These are phyloP conservation scores for Coemansia sp. DNA, from an alignment of 192 early-diverging fungal species.

Conservation along the genomic window DNA sequence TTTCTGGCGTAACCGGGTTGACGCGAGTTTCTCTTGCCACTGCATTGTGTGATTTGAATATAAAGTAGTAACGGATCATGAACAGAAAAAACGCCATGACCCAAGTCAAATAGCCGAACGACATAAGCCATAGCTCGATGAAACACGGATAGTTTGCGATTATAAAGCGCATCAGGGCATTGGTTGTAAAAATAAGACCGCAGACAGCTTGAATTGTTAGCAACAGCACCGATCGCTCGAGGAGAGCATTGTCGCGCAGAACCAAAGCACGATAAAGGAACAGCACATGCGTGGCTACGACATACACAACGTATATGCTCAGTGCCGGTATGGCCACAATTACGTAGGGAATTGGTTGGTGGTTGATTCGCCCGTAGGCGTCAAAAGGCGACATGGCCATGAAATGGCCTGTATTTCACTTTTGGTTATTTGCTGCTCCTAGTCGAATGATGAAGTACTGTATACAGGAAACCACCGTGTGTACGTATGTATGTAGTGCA, in stretches of 20 bases:
- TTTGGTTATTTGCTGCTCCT: background rate
- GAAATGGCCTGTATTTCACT: background rate
- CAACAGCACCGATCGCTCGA: slow-evolving; percentile 33
- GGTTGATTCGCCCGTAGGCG: background rate
- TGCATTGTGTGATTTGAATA: slow-evolving; percentile 8
- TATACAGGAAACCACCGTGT: background rate
- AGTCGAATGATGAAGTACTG: background rate
- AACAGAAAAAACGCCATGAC: slow-evolving; percentile 15
- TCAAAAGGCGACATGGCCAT: background rate
- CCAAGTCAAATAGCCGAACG: slow-evolving; percentile 22
- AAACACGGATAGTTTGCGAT: slow-evolving; percentile 32
- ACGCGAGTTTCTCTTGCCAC: slow-evolving; percentile 24
- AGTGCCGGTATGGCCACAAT: slow-evolving; percentile 18
- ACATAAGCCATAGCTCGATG: slow-evolving; percentile 31
- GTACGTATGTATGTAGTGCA: background rate
- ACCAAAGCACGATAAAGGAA: slow-evolving; percentile 31
- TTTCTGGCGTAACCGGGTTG: slow-evolving; percentile 37
- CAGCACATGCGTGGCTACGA: slow-evolving; percentile 14
- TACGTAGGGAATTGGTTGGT: slow-evolving; percentile 7
- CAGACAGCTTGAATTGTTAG: slow-evolving; percentile 13
- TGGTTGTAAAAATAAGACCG: slow-evolving; percentile 14
- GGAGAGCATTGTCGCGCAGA: slow-evolving; percentile 21
- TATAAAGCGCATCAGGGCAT: slow-evolving; percentile 14
- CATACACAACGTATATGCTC: slow-evolving; percentile 15
- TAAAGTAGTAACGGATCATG: slow-evolving; percentile 31